Base-by-base conservation (phyloP, 495 filamentous ascomycete species). In the Chaetomium cochliodes region DNA sequence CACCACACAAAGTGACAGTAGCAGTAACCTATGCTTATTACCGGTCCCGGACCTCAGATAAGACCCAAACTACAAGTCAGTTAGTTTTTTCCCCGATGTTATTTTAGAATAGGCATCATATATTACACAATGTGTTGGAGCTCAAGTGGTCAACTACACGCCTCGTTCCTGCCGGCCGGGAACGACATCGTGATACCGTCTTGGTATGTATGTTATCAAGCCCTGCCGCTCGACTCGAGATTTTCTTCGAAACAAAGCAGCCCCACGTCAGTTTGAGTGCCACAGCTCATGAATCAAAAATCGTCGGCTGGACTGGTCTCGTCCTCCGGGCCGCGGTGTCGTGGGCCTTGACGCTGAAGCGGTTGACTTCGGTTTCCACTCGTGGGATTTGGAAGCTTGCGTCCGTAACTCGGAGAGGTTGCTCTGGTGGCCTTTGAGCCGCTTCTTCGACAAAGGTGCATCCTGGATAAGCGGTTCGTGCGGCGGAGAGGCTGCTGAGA, bases 261-360 rank as follows among this genome's bases (percentile, higher is more conserved):
- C 13, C 1, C 13, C 33, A 3, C 5, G 33, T 2, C 18, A 11
- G n/a, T 18, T 44, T 3, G 41, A 44, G 41, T 44, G 41, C 11
- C 11, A 11, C 18, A 2, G 13, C 41, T 41, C 39, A 67, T 37
- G 53, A 33, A 13, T 53, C 54, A 16, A 60, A 57, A 47, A 44
- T 4, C 8, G 28, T 62, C 5, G 49, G 30, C n/a, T 53, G 5
- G 3, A 42, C 58, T 22, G 28, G 46, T 20, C 58, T 33, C 26
- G 58, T 49, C 26, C 46, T 13, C 46, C 23, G 26, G 12, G 9
- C 13, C 54, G 28, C 15, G 51, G 25, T 33, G 25, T 12, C 18
- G 50, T 15, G 16, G 50, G 12, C 50, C 5, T 28, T 26, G 50
- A 25, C 4, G 12, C 11, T 26, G 23, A 28, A 8, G 11, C 13